phyloP scores from a whole-genome alignment of 306 rosid species.

The Sechiopsis laciniata region DNA sequence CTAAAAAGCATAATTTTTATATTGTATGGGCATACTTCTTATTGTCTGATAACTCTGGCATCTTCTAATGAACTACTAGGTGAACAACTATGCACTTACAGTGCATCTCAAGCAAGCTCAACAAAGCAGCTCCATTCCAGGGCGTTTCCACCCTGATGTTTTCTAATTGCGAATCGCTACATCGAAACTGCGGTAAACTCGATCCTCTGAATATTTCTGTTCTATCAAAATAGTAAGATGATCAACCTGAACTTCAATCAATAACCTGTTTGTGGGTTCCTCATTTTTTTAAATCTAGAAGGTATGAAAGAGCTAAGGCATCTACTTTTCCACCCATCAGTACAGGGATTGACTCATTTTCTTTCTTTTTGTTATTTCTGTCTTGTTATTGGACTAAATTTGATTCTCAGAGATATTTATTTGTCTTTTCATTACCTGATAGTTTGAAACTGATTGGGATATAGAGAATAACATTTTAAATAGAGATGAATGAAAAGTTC shows the following conservation, averaged over 20 bases:
- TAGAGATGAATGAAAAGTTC: not conserved
- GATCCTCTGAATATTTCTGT: not conserved
- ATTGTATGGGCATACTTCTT: not conserved
- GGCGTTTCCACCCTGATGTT: constrained; percentile 76
- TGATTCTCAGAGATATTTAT: constrained; percentile 17
- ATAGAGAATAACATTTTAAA: constrained; percentile 2
- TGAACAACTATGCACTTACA: constrained; percentile 77
- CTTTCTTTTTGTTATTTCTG: not conserved
- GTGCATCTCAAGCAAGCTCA: constrained; percentile 82
- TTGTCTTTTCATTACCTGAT: constrained; percentile 4
- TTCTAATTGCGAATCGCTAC: constrained; percentile 32
- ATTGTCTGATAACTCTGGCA: constrained; percentile 1
- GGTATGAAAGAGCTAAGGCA: constrained; percentile 8
- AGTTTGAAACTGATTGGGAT: constrained; percentile 5
- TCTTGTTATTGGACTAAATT: not conserved
- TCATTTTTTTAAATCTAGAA: not conserved
- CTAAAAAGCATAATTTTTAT: not conserved
- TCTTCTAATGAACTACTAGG: constrained; percentile 27
- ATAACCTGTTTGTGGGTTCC: constrained; percentile 13
- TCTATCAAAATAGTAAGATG: not conserved
- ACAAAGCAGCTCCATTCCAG: constrained; percentile 76
- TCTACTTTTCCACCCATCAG: constrained; percentile 8
- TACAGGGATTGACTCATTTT: not conserved
- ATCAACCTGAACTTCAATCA: not conserved
- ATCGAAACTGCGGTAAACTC: not conserved